phyloP scores from a whole-genome alignment of 75 land plant species.

The Picea glauca region DNA sequence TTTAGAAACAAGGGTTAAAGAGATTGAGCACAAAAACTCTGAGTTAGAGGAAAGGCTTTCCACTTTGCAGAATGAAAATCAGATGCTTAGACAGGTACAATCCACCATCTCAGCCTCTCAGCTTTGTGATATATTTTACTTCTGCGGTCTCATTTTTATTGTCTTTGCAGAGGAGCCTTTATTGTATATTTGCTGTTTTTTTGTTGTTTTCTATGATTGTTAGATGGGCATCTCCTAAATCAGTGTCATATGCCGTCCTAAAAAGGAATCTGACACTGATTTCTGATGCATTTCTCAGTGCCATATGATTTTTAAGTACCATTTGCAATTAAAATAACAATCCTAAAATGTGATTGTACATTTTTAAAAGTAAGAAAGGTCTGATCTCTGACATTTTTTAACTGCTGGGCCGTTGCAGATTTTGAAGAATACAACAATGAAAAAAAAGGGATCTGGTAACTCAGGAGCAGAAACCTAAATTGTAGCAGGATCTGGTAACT shows the following conservation, averaged over 20 bases:
- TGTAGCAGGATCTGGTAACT: not conserved
- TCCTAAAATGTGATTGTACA: not conserved
- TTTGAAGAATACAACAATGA: constrained; percentile 3
- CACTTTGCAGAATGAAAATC: constrained; percentile 89
- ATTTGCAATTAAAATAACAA: no score
- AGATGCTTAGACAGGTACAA: constrained; percentile 92
- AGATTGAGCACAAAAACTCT: constrained; percentile 75
- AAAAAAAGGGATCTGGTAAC: constrained; percentile 1
- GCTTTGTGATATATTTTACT: not conserved
- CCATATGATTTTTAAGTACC: no score
- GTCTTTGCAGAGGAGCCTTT: not conserved
- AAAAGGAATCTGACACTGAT: no score
- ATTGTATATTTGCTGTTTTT: not conserved
- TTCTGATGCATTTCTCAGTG: no score
- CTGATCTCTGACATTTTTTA: no score
- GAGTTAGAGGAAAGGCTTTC: constrained; percentile 92
- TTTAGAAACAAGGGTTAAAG: constrained; percentile 75
- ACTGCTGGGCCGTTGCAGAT: not conserved
- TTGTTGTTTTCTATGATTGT: no score
- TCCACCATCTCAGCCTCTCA: not conserved
- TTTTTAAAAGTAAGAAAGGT: not conserved
- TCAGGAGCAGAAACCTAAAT: constrained; percentile 4
- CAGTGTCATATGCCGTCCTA: no score
- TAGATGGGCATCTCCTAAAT: no score
- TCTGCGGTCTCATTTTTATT: not conserved